phyloP scores from a whole-genome alignment of 306 rosid genomes.

The Rosa lucieae region DNA sequence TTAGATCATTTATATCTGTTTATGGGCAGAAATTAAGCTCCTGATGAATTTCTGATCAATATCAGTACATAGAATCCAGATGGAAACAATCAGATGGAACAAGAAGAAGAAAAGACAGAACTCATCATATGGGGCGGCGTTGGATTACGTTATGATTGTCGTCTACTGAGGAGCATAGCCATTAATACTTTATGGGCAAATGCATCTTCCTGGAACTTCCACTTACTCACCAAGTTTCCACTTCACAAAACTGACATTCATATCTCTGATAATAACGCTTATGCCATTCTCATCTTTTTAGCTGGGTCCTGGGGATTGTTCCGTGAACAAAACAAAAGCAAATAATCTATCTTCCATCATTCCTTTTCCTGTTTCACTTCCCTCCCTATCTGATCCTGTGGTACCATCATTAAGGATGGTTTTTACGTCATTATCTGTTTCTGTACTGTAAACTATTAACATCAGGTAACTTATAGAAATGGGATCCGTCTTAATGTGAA shows the following conservation, averaged over 20 bases:
- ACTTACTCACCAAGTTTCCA: background rate
- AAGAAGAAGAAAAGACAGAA: too few species aligned
- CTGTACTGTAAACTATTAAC: too few species aligned
- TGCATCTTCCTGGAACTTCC: constrained; percentile 13
- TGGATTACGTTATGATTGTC: constrained; percentile 27
- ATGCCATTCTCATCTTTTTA: background rate
- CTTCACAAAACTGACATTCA: background rate
- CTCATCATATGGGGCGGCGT: background rate
- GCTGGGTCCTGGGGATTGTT: background rate
- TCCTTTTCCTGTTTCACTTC: background rate
- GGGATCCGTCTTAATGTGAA: background rate
- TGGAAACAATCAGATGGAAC: background rate
- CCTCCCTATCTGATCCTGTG: background rate
- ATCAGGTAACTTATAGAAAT: background rate
- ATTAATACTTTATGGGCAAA: background rate
- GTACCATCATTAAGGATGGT: background rate
- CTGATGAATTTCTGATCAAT: background rate
- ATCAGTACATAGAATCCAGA: constrained; percentile 16
- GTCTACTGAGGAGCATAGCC: background rate
- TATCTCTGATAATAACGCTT: background rate
- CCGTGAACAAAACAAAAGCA: background rate
- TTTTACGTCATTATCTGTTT: too few species aligned
- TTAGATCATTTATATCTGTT: background rate
- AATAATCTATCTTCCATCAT: background rate
- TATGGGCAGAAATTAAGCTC: background rate